Percentiles rank a stretch among this genome's conserved stretches.
These are phyloP conservation scores for Naematelia aurantialba DNA, from an alignment of 768 basidiomycete species.

Conservation along the genomic window DNA sequence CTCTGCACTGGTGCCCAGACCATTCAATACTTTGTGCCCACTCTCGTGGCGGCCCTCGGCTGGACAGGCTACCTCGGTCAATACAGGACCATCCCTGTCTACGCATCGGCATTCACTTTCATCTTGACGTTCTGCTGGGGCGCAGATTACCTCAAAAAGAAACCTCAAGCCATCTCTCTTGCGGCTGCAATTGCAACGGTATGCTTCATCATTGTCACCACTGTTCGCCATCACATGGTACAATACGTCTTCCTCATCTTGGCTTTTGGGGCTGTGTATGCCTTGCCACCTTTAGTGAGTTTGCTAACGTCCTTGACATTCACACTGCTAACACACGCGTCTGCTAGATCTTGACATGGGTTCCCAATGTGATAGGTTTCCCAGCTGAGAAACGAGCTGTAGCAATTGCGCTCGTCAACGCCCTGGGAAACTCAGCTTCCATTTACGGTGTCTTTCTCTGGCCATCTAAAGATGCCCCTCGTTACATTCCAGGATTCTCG, in stretches of 20 bases:
- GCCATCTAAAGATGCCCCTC: conserved; percentile 42
- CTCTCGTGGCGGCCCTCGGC: conserved; percentile 36
- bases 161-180: conserved; percentile 39
- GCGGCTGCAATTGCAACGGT: conserved; percentile 26
- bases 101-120: conserved; percentile 35
- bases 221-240: conserved; percentile 24
- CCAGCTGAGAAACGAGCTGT: conserved; percentile 49
- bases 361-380: conserved; percentile 45
- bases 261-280: conserved; percentile 48
- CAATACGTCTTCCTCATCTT: conserved; percentile 50
- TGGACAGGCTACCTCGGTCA: conserved; percentile 45
- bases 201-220: conserved; percentile 46
- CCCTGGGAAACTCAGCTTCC: conserved; percentile 40
- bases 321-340: not conserved
- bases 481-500: conserved; percentile 47
- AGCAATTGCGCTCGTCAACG: conserved; percentile 48
- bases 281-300: conserved; percentile 34
- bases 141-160: conserved; percentile 46
- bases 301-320: not conserved
- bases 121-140: conserved; percentile 44
- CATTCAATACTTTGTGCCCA: conserved; percentile 48
- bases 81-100: conserved; percentile 49
- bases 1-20: conserved; percentile 49
- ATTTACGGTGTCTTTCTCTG: conserved; percentile 51
- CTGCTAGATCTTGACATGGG: conserved; percentile 41